These are phyloP conservation scores for Kwoniella pini DNA, from an alignment of 768 basidiomycete species.

Conservation along the genomic window DNA sequence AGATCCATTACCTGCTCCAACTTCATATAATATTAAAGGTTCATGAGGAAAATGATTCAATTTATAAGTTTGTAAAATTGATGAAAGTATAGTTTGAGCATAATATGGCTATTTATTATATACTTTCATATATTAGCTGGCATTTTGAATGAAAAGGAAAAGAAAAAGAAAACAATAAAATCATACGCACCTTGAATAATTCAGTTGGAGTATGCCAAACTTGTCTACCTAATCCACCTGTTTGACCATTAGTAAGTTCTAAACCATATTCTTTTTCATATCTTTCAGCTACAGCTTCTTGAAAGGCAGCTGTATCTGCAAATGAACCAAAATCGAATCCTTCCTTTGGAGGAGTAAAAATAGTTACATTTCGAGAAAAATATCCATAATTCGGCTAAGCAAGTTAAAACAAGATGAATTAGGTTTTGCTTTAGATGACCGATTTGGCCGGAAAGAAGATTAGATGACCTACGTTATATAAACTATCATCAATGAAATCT, in stretches of 20 bases:
- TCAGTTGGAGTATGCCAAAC: constrained; percentile 99
- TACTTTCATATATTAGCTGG: too few relatives aligned
- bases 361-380: constrained; percentile 88
- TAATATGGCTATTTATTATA: constrained; percentile 90
- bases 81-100: constrained; percentile 83
- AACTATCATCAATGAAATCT: constrained; percentile 93
- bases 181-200: constrained; percentile 84
- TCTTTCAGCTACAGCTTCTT: constrained; percentile 72
- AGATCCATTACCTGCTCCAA: constrained; percentile 97
- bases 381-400: constrained; percentile 83
- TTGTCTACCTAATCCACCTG: constrained; percentile 63
- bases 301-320: constrained; percentile 72
- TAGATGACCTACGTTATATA: constrained; percentile 68
- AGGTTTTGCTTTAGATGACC: not conserved
- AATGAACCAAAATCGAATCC: constrained; percentile 70
- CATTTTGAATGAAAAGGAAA: too few relatives aligned
- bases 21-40: constrained; percentile 93
- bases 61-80: constrained; percentile 86
- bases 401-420: not conserved
- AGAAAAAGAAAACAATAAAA: too few relatives aligned
- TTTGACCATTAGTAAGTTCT: constrained; percentile 13
- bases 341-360: constrained; percentile 64
- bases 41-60: constrained; percentile 94
- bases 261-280: constrained; percentile 59
- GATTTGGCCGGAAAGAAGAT: not conserved